Evolutionary conservation across 257 asterid species (phyloP).

Genomic region (Striga asiatica): DNA sequence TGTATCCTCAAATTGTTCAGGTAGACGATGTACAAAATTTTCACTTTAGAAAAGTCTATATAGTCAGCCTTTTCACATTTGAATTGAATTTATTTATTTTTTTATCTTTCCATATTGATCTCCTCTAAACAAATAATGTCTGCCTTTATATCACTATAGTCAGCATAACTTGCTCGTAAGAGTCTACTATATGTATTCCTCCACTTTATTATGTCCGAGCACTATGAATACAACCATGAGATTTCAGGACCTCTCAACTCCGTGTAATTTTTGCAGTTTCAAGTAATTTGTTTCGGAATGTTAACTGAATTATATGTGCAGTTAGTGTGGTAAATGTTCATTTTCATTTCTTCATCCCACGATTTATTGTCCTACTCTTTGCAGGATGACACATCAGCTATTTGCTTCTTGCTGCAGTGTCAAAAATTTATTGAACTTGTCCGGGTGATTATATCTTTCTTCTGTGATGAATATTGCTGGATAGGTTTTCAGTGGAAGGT

Average conservation of each 20-base stretch:
- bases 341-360: too few species aligned
- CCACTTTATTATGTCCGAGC: not conserved
- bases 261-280: not conserved
- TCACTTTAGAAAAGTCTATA: not conserved
- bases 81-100: too few species aligned
- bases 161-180: too few species aligned
- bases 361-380: slow-evolving; percentile 17
- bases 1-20: slow-evolving; percentile 82
- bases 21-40: slow-evolving; percentile 25
- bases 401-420: slow-evolving; percentile 73
- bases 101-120: not conserved
- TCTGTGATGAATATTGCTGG: too few species aligned
- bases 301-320: not conserved
- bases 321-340: too few species aligned
- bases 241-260: not conserved
- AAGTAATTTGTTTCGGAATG: slow-evolving; percentile 1
- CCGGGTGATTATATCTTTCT: slow-evolving; percentile 44
- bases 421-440: slow-evolving; percentile 83
- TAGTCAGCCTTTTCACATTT: not conserved
- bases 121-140: not conserved
- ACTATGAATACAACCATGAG: too few species aligned
- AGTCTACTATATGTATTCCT: not conserved
- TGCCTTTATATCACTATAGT: not conserved
- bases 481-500: too few species aligned
- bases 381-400: slow-evolving; percentile 69